Conservation (phyloP, 2,329 filamentous ascomycete species). For the Thermoascus crustaceus region DNA sequence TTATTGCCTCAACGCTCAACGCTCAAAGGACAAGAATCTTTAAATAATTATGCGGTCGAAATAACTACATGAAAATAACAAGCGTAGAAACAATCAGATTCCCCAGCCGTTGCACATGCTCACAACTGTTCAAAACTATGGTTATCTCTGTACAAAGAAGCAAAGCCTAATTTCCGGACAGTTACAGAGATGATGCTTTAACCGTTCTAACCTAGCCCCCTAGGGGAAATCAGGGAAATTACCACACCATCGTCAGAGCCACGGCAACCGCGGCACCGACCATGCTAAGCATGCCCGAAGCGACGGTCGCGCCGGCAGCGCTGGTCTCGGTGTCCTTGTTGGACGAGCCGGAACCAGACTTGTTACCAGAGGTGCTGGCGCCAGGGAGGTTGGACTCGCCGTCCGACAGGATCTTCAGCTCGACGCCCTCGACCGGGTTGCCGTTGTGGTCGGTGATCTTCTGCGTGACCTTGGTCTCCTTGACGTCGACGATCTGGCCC, state of each 20-base stretch:
- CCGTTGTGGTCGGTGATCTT: conserved; percentile 56
- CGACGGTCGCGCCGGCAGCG: neutral
- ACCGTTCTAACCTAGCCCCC: too few relatives aligned
- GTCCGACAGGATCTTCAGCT: conserved; percentile 46
- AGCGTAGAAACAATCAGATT: too few relatives aligned
- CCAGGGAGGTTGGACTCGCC: conserved; percentile 51
- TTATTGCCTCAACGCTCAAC: too few relatives aligned
- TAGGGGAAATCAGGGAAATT: neutral
- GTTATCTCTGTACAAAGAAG: too few relatives aligned
- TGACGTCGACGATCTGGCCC: conserved; percentile 57
- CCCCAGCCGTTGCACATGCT: too few relatives aligned
- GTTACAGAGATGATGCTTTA: too few relatives aligned
- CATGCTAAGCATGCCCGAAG: conserved; percentile 1
- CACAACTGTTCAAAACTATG: too few relatives aligned
- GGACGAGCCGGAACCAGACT: neutral
- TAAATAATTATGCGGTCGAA: too few relatives aligned
- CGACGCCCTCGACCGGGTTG: too few relatives aligned
- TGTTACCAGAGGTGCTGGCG: conserved; percentile 24
- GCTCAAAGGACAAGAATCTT: too few relatives aligned
- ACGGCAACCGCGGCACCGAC: neutral
- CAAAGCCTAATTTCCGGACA: too few relatives aligned
- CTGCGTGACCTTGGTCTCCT: conserved; percentile 47
- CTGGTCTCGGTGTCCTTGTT: neutral
- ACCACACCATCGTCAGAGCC: neutral
- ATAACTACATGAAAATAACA: too few relatives aligned